phyloP scores from a whole-genome alignment of 2,329 filamentous ascomycete species.

The Podosphaera aphanis region DNA sequence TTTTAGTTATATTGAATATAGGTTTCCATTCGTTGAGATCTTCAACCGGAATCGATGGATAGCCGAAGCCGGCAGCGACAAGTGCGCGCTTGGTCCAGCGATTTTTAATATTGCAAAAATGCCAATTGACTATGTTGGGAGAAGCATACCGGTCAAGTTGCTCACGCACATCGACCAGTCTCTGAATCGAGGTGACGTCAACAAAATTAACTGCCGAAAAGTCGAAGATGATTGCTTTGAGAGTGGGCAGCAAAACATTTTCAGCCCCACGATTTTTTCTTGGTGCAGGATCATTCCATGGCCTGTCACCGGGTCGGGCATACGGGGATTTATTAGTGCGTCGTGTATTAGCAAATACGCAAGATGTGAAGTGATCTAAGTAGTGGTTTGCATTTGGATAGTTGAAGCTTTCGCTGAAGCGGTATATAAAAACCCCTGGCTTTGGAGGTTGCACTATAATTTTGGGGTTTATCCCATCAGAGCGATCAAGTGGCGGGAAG shows the following conservation, averaged over 20 bases:
- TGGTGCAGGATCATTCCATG: conserved; percentile 86
- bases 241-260: conserved; percentile 34
- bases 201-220: conserved; percentile 87
- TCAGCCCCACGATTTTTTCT: conserved; percentile 24
- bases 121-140: conserved; percentile 76
- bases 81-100: conserved; percentile 86
- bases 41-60: conserved; percentile 30
- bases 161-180: conserved; percentile 81
- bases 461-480: conserved; percentile 75
- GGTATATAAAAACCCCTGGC: conserved; percentile 86
- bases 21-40: conserved; percentile 54
- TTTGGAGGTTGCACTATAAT: conserved; percentile 61
- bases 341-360: conserved; percentile 47
- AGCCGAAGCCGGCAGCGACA: conserved; percentile 69
- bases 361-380: conserved; percentile 50
- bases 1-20: conserved; percentile 83
- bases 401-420: conserved; percentile 85
- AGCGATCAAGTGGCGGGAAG: conserved; percentile 67
- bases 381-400: conserved; percentile 86
- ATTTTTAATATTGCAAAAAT: conserved; percentile 83
- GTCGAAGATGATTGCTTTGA: conserved; percentile 81
- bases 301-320: conserved; percentile 46
- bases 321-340: conserved; percentile 51
- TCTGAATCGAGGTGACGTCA: conserved; percentile 78
- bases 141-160: conserved; percentile 69